A percentile compares a stretch with the other conserved stretches of the same genome.
These are phyloP conservation scores for Canna indica DNA, from an alignment of 176 grass and related monocot species.

Conservation along the genomic window DNA sequence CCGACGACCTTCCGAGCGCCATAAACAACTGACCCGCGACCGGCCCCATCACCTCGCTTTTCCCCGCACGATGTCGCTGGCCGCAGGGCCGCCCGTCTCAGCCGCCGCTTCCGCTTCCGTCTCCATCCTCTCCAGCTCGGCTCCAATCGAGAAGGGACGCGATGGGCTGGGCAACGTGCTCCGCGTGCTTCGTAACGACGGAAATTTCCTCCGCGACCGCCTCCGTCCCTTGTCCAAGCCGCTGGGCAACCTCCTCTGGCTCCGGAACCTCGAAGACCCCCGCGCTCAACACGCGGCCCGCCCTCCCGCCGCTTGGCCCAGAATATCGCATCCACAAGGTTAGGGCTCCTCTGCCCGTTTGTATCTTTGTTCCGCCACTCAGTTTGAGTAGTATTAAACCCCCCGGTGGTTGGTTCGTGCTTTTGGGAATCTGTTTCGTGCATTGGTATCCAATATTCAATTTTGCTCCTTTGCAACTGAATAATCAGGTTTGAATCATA, in stretches of 20 bases:
- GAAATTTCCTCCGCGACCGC: slow-evolving; percentile 39
- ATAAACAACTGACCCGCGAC: background rate
- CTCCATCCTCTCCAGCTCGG: background rate
- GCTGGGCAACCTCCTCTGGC: slow-evolving; percentile 53
- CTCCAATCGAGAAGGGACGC: background rate
- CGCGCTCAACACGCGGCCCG: slow-evolving; percentile 11
- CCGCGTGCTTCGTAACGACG: slow-evolving; percentile 48
- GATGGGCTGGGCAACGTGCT: slow-evolving; percentile 37
- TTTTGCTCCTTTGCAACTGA: no score
- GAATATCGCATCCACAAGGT: slow-evolving; percentile 48
- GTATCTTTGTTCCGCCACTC: slow-evolving; percentile 17
- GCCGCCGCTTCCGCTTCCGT: background rate
- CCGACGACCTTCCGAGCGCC: background rate
- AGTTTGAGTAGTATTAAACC: slow-evolving; percentile 16
- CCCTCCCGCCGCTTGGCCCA: slow-evolving; percentile 23
- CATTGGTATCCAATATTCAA: no score
- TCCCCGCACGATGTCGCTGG: background rate
- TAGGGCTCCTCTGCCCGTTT: background rate
- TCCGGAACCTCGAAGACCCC: slow-evolving; percentile 68
- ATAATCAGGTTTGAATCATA: no score
- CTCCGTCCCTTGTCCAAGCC: slow-evolving; percentile 25
- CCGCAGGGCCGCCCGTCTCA: background rate
- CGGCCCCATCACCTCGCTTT: background rate
- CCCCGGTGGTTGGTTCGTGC: background rate
- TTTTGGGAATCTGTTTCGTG: background rate